Evolutionary conservation across 2,329 filamentous ascomycete species (phyloP).

Genomic region (Alternaria rosae): DNA sequence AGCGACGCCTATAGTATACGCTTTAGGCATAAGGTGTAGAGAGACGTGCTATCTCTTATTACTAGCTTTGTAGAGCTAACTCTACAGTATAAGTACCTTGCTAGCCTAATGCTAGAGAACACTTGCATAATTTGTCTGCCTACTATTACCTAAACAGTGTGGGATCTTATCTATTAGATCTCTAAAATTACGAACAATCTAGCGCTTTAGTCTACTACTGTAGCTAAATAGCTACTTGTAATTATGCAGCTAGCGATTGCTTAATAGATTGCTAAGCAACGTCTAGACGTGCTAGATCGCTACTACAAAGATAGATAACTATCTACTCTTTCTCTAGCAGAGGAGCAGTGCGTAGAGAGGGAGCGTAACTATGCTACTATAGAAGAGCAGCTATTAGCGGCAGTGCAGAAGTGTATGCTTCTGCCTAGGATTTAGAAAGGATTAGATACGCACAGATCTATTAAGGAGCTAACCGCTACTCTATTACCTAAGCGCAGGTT

Average conservation of each 20-base stretch:
- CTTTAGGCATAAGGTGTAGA: conserved; percentile 11
- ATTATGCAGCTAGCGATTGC: neutral
- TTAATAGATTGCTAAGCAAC: neutral
- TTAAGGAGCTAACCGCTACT: too few species aligned
- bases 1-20: neutral
- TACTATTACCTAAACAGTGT: neutral
- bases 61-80: neutral
- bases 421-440: neutral
- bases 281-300: neutral
- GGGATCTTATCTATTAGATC: neutral
- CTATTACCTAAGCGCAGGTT: too few species aligned
- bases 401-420: neutral
- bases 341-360: too few species aligned
- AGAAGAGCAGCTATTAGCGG: neutral
- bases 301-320: too few species aligned
- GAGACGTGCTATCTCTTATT: conserved; percentile 3
- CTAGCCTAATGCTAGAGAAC: neutral
- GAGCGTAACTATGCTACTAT: too few species aligned
- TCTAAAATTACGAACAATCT: neutral
- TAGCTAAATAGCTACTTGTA: neutral
- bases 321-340: too few species aligned
- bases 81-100: conserved; percentile 10
- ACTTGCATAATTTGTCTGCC: conserved; percentile 1
- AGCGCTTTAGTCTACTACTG: neutral
- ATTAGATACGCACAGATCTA: too few species aligned